Base-by-base conservation (phyloP, 2,329 filamentous ascomycete genomes). In the Didymella glomerata region DNA sequence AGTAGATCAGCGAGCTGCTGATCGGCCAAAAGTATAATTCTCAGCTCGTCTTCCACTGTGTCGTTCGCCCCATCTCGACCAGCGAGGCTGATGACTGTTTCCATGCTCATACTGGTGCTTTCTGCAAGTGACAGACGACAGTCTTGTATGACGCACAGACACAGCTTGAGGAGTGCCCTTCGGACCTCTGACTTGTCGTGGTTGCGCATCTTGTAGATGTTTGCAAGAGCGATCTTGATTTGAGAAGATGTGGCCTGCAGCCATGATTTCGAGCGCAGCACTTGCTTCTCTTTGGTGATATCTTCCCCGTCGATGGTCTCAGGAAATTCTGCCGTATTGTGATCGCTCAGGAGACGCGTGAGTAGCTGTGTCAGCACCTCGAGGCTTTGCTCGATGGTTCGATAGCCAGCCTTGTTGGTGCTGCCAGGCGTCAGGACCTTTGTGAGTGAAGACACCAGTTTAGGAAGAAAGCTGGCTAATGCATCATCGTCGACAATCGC, bases 401-500 rank as follows among this genome's bases (percentile, higher is more conserved):
- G 85, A 65, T 84, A 88, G 47, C 84, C 82, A 32, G 86, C 81
- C 48, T 86, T 82, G 65, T 84, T 83, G 40, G 85, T 81, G n/a
- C 83, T 86, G 0, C 88, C 90, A 0, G 87, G 87, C 4, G 90
- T 89, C 49, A 96, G 79, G 0, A 92, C 80, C 69, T 90, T 93
- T 2, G 90, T 88, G 24, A 99, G 80, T 1, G 88, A 87, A 3
- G 95, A 98, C 0, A 97, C 86, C 0, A 92, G 92, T 10, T 93
- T 92, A 0, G 96, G 95, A 41, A 98, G 82, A 70, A 99, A 95
- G 61, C 86, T 93, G 10, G 92, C 91, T 55, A 96, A 81, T 2
- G 91, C 87, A n/a, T 90, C 85, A 46, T 85, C 85, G 68, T 95
- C 90, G 51, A 84, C 87, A 42, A 97, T 83, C 22, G 87, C 85